phyloP scores from a whole-genome alignment of 768 basidiomycete genomes.

The Punctularia strigosozonata region DNA sequence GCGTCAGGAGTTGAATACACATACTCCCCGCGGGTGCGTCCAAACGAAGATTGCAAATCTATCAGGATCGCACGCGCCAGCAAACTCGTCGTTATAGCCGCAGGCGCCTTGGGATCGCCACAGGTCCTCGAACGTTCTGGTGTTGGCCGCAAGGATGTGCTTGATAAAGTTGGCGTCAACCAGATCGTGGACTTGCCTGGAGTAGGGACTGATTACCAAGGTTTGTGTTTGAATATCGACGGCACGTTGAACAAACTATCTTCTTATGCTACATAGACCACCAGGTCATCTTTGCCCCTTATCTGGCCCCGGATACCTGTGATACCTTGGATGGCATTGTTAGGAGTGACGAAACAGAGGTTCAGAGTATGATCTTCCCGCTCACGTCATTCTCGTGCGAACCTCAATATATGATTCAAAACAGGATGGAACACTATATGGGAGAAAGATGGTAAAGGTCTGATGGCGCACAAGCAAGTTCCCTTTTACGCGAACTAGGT shows the following conservation, averaged over 20 bases:
- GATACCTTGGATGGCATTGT: slow-evolving; percentile 9
- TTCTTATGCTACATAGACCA: slow-evolving; percentile 5
- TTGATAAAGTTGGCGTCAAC: slow-evolving; percentile 17
- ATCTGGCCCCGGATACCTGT: slow-evolving; percentile 7
- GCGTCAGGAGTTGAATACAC: slow-evolving; percentile 27
- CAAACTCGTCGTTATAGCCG: slow-evolving; percentile 25
- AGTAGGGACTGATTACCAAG: slow-evolving; percentile 31
- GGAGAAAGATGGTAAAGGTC: too few relatives aligned
- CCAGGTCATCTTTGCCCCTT: slow-evolving; percentile 7
- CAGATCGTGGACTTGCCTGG: slow-evolving; percentile 26
- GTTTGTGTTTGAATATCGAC: slow-evolving; percentile 8
- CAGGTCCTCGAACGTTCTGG: slow-evolving; percentile 44
- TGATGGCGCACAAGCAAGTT: too few relatives aligned
- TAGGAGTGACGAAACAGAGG: slow-evolving; percentile 4
- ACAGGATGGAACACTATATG: too few relatives aligned
- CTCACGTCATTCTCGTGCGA: neutral
- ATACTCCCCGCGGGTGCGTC: slow-evolving; percentile 14
- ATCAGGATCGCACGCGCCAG: slow-evolving; percentile 16
- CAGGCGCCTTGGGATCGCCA: slow-evolving; percentile 31
- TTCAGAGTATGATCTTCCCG: slow-evolving; percentile 2
- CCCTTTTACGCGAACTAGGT: too few relatives aligned
- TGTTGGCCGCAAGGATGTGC: slow-evolving; percentile 21
- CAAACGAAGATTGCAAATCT: slow-evolving; percentile 4
- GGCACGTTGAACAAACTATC: neutral
- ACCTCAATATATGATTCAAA: slow-evolving; percentile 16